Conservation (phyloP, 2,329 filamentous ascomycete genomes). For the Chrysoporthe puriensis region DNA sequence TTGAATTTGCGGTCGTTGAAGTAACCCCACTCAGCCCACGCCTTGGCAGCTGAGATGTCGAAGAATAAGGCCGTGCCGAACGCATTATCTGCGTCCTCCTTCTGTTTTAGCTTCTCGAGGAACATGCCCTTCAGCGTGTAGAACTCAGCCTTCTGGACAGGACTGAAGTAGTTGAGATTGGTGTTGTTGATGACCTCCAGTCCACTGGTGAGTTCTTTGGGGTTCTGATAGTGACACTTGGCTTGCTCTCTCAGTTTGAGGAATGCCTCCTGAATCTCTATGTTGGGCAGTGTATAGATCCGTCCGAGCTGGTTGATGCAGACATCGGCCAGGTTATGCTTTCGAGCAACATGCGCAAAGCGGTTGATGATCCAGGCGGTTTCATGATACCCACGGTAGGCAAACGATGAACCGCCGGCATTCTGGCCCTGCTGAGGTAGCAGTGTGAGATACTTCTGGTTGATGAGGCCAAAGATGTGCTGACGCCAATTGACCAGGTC, state of each 20-base stretch:
- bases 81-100: slow-evolving; percentile 88
- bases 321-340: slow-evolving; percentile 94
- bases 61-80: slow-evolving; percentile 96
- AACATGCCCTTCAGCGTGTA: slow-evolving; percentile 99
- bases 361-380: slow-evolving; percentile 99
- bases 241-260: slow-evolving; percentile 97
- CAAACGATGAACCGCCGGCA: slow-evolving; percentile 87
- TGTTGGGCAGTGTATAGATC: slow-evolving; percentile 98
- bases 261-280: slow-evolving; percentile 99
- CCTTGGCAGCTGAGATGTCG: slow-evolving; percentile 92
- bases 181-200: slow-evolving; percentile 99
- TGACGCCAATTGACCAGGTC: slow-evolving; percentile 99
- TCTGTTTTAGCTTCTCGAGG: slow-evolving; percentile 88
- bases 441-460: slow-evolving; percentile 86
- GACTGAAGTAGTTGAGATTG: slow-evolving; percentile 96
- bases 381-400: slow-evolving; percentile 96
- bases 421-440: slow-evolving; percentile 80
- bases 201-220: slow-evolving; percentile 86
- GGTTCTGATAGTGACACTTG: slow-evolving; percentile 97
- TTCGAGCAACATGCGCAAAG: slow-evolving; percentile 95
- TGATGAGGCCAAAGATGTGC: slow-evolving; percentile 98
- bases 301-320: slow-evolving; percentile 96
- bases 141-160: slow-evolving; percentile 96
- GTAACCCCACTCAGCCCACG: slow-evolving; percentile 98
- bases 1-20: slow-evolving; percentile 98